Conservation (phyloP, 257 asterid species). For the Hygrophila difformis region DNA sequence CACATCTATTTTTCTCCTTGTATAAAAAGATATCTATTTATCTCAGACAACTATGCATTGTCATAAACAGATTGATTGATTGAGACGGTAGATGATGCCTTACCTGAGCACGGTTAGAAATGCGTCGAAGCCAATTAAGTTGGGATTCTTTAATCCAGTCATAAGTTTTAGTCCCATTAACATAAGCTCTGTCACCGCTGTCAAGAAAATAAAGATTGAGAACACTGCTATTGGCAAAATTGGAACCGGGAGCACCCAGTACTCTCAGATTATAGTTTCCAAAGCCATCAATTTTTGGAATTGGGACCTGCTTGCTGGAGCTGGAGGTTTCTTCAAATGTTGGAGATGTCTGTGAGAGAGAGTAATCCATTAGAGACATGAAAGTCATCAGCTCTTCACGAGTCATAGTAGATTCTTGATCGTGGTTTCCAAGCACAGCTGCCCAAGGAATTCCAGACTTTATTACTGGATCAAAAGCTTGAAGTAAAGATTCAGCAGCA, state of each 20-base stretch:
- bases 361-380: constrained; percentile 89
- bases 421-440: constrained; percentile 91
- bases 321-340: constrained; percentile 26
- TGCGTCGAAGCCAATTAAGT: constrained; percentile 65
- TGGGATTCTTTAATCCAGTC: constrained; percentile 96
- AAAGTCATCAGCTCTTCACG: constrained; percentile 86
- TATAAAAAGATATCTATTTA: too few relatives aligned
- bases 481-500: constrained; percentile 85
- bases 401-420: constrained; percentile 90
- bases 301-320: constrained; percentile 18
- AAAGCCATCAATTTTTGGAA: constrained; percentile 55
- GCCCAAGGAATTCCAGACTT: constrained; percentile 84
- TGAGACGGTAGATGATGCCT: constrained; percentile 1
- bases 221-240: constrained; percentile 51
- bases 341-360: constrained; percentile 75
- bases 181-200: constrained; percentile 83
- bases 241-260: constrained; percentile 70
- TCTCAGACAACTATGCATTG: too few relatives aligned
- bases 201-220: constrained; percentile 83
- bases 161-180: constrained; percentile 63
- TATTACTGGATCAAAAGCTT: constrained; percentile 63
- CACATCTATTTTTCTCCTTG: too few relatives aligned
- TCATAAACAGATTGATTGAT: too few relatives aligned
- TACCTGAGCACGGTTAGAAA: constrained; percentile 51
- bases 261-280: constrained; percentile 80